Evolutionary conservation across 805 yeast genomes (phyloP), one percentile per base, ranked within the genome.

Genomic region (Ascoidea rubescens): DNA sequence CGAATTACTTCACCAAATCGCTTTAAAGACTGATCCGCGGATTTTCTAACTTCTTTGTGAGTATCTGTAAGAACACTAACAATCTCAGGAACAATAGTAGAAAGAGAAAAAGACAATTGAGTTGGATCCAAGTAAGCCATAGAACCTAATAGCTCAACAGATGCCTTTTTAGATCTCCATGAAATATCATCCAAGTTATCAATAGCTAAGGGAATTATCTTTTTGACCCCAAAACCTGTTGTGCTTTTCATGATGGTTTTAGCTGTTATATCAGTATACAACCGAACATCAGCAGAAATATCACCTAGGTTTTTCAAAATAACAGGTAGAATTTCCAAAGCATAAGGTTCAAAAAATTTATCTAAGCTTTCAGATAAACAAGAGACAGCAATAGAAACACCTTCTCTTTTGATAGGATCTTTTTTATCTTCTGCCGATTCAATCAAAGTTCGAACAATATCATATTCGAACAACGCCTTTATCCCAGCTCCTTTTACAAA

Each of bases 61-160:
- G 97, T 80, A 62, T 93, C 99, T 62, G 86, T 89, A 62, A 93
- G 72, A 31, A 90, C 96, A 57, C 93, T 90, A 53, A 91, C 99
- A 68, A 93, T 89, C 63, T 91, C 96, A 1, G 99, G 99, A 55
- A 93, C 87, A 69, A 93, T 91, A 0, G 81, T 80, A 0, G 96
- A 85, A 59, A 93, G 72, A 0, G 96, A 88, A 0, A 90, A 77
- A 1, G 97, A 88, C 58, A 93, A 73, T 64, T 93, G 99, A 2
- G 93, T 76, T 4, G 99, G 99, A 62, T 91, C 96, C 56, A 93
- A 74, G 65, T 89, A 93, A 0, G 99, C 99, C 99, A 93, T 93
- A 30, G 96, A 82, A 67, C 99, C 99, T 48, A 93, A 75, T 51
- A 93, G 70, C 64, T 93, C 98, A 17, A 93, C 98, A 5, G 98